Conservation (phyloP, 306 rosid genomes). For the Argentina anserina region DNA sequence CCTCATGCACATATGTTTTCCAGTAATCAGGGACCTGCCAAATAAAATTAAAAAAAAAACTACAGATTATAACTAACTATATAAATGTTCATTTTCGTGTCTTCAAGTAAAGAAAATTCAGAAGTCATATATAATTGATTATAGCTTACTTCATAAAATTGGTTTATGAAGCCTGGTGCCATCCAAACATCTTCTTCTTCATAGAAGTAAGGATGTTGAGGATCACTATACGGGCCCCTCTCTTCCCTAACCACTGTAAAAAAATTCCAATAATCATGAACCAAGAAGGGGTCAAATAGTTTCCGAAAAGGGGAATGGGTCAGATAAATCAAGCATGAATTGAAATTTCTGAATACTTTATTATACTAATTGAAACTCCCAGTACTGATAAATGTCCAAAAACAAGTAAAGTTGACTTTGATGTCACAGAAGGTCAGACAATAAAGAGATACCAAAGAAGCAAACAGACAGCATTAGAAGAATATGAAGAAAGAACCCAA, state of each 20-base stretch:
- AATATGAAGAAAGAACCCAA: background rate
- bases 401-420: background rate
- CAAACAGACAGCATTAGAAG: background rate
- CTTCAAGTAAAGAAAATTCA: conserved; percentile 14
- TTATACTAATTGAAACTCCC: conserved; percentile 5
- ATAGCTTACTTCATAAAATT: conserved; percentile 75
- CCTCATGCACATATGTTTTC: conserved; percentile 80
- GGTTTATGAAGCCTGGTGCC: conserved; percentile 97
- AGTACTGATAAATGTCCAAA: background rate
- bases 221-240: conserved; percentile 84
- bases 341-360: background rate
- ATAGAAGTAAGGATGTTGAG: conserved; percentile 90
- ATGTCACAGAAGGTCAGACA: background rate
- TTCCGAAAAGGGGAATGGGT: background rate
- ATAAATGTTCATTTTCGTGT: background rate
- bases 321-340: background rate
- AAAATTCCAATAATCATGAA: conserved; percentile 9
- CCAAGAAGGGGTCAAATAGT: conserved; percentile 8
- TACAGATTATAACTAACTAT: background rate
- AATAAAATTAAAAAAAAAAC: background rate
- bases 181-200: conserved; percentile 96
- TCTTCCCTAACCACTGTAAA: conserved; percentile 84
- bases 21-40: conserved; percentile 90
- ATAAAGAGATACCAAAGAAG: background rate
- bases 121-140: conserved; percentile 19